Conservation (phyloP, 441 rosid species). For the Viola pubescens region DNA sequence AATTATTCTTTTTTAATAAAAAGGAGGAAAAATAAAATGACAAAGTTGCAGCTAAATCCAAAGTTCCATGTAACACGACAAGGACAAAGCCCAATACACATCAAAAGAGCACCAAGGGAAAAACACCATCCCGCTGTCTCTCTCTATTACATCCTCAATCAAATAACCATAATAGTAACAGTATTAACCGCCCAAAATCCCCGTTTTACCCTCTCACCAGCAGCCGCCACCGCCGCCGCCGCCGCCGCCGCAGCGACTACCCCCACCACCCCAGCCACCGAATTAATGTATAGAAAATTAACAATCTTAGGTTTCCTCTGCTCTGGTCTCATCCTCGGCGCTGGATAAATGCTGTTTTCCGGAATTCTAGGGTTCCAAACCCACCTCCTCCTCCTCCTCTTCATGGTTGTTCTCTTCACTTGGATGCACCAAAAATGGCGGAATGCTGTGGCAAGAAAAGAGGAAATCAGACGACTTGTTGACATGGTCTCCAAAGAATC, state of each 20-base stretch:
- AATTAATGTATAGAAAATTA: conserved; percentile 18
- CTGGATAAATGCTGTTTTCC: conserved; percentile 20
- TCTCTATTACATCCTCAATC: too few relatives aligned
- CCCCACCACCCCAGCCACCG: neutral
- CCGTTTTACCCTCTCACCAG: neutral
- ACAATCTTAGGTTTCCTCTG: conserved; percentile 19
- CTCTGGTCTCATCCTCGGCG: conserved; percentile 18
- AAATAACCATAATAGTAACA: too few relatives aligned
- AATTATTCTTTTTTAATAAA: too few relatives aligned
- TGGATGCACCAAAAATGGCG: conserved; percentile 22
- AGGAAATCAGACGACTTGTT: conserved; percentile 24
- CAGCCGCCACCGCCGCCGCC: neutral
- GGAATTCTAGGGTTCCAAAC: conserved; percentile 19
- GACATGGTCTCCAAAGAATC: conserved; percentile 22
- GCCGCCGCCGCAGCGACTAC: neutral
- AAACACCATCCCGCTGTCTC: neutral
- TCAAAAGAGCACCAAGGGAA: too few relatives aligned
- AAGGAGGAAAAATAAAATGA: too few relatives aligned
- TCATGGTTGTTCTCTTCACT: neutral
- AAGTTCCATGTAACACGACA: neutral
- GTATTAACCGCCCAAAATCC: neutral
- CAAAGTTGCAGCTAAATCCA: neutral
- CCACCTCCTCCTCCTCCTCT: conserved; percentile 11
- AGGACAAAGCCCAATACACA: neutral
- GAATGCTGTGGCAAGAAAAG: conserved; percentile 17